These are phyloP conservation scores for Yamadazyma kanchanaburiensis DNA, from an alignment of 1,139 yeast genomes.

Conservation along the genomic window DNA sequence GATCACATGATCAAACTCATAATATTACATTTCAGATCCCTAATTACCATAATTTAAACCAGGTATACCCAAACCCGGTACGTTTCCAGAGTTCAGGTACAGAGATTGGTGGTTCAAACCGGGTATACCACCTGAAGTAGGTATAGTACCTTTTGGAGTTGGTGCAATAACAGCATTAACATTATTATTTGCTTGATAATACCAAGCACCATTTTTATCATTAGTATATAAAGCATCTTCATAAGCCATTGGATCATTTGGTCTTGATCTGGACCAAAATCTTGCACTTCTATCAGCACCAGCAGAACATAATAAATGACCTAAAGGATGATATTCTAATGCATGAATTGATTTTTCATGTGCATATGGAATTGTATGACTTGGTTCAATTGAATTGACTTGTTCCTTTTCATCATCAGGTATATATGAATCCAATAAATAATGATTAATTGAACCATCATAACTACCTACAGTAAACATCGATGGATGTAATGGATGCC, in stretches of 20 bases:
- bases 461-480: conserved; percentile 83
- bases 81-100: too few species aligned
- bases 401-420: conserved; percentile 25
- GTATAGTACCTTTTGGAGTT: conserved; percentile 11
- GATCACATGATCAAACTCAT: too few species aligned
- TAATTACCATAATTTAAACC: conserved; percentile 9
- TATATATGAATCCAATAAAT: conserved; percentile 57
- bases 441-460: conserved; percentile 84
- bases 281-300: conserved; percentile 93
- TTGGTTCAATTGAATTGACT: conserved; percentile 37
- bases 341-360: conserved; percentile 93
- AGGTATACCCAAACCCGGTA: conserved; percentile 7
- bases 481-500: conserved; percentile 90
- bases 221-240: conserved; percentile 73
- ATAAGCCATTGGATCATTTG: conserved; percentile 81
- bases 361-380: conserved; percentile 79
- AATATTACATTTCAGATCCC: too few species aligned
- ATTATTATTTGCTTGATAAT: conserved; percentile 64
- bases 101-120: too few species aligned
- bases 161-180: conserved; percentile 55
- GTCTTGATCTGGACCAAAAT: conserved; percentile 92
- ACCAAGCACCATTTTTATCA: conserved; percentile 72
- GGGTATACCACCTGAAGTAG: conserved; percentile 4
- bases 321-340: conserved; percentile 88
- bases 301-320: conserved; percentile 87